Conservation (phyloP, 1,284 basidiomycete species). For the Pseudozyma sp. region DNA sequence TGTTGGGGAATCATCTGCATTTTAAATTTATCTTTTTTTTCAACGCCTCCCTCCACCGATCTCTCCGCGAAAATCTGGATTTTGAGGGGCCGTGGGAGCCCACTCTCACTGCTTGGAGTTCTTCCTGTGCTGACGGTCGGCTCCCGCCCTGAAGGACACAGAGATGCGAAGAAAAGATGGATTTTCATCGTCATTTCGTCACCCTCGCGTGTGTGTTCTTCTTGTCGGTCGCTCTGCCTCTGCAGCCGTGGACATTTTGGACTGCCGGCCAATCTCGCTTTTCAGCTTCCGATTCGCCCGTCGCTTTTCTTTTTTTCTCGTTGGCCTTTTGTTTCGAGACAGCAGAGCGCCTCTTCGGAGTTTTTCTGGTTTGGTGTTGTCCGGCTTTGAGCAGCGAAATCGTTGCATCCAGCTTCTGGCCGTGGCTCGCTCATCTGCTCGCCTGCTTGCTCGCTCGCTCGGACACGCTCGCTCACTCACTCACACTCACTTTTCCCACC, state of each 20-base stretch:
- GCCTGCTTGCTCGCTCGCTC: not conserved
- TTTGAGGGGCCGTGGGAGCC: conserved; percentile 1
- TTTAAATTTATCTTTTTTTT: conserved; percentile 14
- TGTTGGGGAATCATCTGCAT: not conserved
- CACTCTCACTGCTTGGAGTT: not conserved
- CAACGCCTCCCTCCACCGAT: conserved; percentile 26
- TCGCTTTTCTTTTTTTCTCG: not conserved
- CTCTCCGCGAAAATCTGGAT: not conserved
- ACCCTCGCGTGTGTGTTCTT: not conserved
- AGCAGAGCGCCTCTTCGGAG: not conserved
- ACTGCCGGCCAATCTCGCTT: not conserved
- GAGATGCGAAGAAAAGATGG: no score
- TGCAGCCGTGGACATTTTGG: not conserved
- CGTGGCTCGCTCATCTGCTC: no score
- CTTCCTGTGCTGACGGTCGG: conserved; percentile 7
- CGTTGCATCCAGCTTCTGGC: conserved; percentile 1
- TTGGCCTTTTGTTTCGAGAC: not conserved
- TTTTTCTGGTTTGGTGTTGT: not conserved
- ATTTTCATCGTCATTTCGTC: not conserved
- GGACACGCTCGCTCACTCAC: not conserved
- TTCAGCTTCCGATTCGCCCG: conserved; percentile 4
- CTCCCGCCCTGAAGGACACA: conserved; percentile 8
- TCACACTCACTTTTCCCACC: conserved; percentile 1
- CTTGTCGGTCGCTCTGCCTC: conserved; percentile 1
- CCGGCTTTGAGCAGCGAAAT: not conserved